Evolutionary conservation across 768 basidiomycete genomes (phyloP).

Genomic region (Paxillus ammoniavirescens): DNA sequence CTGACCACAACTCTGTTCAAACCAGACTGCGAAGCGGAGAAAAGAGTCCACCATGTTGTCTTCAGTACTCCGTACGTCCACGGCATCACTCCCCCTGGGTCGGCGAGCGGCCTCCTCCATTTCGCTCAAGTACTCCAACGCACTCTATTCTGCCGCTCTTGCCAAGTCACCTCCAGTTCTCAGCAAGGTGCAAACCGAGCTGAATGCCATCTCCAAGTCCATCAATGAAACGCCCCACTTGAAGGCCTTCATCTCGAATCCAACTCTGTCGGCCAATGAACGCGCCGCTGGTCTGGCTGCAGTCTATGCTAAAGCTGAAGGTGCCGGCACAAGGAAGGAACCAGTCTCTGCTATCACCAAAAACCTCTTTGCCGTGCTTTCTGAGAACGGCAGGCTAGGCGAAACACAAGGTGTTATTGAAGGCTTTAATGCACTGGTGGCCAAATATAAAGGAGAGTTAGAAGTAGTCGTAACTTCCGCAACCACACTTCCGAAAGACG

Average conservation of each 20-base stretch:
- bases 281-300: constrained; percentile 63
- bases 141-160: constrained; percentile 78
- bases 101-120: constrained; percentile 74
- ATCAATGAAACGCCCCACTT: constrained; percentile 67
- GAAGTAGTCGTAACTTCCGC: constrained; percentile 92
- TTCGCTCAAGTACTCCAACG: constrained; percentile 82
- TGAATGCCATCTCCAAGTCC: constrained; percentile 65
- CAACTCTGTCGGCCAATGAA: constrained; percentile 83
- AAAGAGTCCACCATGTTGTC: constrained; percentile 49
- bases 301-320: constrained; percentile 69
- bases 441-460: constrained; percentile 89
- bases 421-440: constrained; percentile 87
- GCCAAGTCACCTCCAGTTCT: constrained; percentile 81
- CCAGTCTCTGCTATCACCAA: constrained; percentile 82
- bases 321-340: constrained; percentile 63
- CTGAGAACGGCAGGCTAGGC: constrained; percentile 88
- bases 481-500: constrained; percentile 71
- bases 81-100: constrained; percentile 39
- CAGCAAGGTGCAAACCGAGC: constrained; percentile 83
- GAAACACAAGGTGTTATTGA: constrained; percentile 86
- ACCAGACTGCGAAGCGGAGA: neutral
- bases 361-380: constrained; percentile 87
- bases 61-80: constrained; percentile 51
- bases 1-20: neutral
- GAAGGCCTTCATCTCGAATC: constrained; percentile 78